phyloP scores from a whole-genome alignment of 371 early-diverging fungal species.

The Actinomucor elegans region DNA sequence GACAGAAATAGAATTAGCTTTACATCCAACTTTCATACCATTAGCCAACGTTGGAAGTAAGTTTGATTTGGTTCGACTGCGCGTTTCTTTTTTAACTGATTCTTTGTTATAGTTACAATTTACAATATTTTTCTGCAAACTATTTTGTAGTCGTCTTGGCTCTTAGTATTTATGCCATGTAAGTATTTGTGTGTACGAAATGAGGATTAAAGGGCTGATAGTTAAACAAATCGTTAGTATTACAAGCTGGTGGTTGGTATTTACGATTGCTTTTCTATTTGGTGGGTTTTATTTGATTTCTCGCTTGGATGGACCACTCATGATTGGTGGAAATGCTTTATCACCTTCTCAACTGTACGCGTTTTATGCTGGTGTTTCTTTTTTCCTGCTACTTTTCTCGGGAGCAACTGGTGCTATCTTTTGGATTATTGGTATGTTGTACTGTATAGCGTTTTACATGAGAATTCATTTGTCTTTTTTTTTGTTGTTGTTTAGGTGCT shows the following conservation, averaged over 20 bases:
- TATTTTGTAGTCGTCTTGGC: slow-evolving; percentile 60
- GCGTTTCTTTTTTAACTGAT: not conserved
- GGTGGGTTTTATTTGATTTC: slow-evolving; percentile 59
- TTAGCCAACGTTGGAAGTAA: slow-evolving; percentile 56
- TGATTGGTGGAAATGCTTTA: slow-evolving; percentile 41
- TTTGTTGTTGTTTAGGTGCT: slow-evolving; percentile 52
- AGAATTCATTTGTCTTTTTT: not conserved
- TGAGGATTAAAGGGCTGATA: not conserved
- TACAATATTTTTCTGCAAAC: slow-evolving; percentile 66
- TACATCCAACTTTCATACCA: slow-evolving; percentile 47
- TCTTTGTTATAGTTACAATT: slow-evolving; percentile 49
- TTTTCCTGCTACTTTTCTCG: slow-evolving; percentile 60
- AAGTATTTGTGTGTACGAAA: slow-evolving; percentile 21
- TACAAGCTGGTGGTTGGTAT: slow-evolving; percentile 57
- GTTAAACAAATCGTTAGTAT: slow-evolving; percentile 33
- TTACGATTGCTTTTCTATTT: slow-evolving; percentile 56
- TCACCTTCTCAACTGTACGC: slow-evolving; percentile 56
- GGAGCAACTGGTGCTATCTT: slow-evolving; percentile 66
- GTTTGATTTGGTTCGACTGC: not conserved
- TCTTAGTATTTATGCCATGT: slow-evolving; percentile 64
- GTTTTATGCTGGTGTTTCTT: slow-evolving; percentile 45
- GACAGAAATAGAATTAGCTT: slow-evolving; percentile 60
- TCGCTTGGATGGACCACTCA: slow-evolving; percentile 52
- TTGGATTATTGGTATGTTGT: slow-evolving; percentile 65
- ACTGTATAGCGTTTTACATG: not conserved